Conservation (phyloP, 179 eudicot species). For the Beta corolliflora region DNA sequence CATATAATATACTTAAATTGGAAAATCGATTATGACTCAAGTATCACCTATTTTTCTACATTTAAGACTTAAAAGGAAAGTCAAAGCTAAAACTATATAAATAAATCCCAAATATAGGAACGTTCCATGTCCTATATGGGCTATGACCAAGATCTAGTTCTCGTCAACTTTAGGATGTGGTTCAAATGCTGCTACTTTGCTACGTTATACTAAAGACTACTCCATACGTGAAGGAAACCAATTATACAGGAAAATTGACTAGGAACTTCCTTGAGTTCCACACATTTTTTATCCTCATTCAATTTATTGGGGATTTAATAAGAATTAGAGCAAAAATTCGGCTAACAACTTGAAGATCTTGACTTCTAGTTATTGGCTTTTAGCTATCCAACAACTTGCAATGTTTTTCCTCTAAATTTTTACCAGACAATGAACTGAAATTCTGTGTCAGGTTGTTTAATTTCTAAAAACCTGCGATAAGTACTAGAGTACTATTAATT, state of each 20-base stretch:
- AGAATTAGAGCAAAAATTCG: slow-evolving; percentile 9
- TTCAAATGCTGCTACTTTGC: slow-evolving; percentile 4
- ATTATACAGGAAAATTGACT: neutral
- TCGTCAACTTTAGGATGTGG: slow-evolving; percentile 14
- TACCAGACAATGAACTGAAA: neutral
- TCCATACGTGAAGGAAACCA: neutral
- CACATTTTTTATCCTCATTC: slow-evolving; percentile 16
- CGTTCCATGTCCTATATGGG: neutral
- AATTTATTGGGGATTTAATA: neutral
- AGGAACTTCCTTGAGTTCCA: slow-evolving; percentile 27
- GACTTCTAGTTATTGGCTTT: slow-evolving; percentile 4
- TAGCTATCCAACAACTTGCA: neutral
- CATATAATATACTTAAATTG: too few species aligned
- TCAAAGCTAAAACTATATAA: neutral
- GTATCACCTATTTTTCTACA: too few species aligned
- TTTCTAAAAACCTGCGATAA: neutral
- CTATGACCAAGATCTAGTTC: neutral
- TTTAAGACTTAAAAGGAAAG: neutral
- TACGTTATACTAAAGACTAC: neutral
- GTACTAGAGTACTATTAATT: too few species aligned
- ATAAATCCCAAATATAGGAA: neutral
- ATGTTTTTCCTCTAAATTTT: neutral
- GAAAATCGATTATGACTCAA: too few species aligned
- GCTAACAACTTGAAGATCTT: slow-evolving; percentile 14
- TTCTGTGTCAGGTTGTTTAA: neutral